These are phyloP conservation scores for Atkinsonella texensis DNA, from an alignment of 2,329 filamentous ascomycete genomes.

Conservation along the genomic window DNA sequence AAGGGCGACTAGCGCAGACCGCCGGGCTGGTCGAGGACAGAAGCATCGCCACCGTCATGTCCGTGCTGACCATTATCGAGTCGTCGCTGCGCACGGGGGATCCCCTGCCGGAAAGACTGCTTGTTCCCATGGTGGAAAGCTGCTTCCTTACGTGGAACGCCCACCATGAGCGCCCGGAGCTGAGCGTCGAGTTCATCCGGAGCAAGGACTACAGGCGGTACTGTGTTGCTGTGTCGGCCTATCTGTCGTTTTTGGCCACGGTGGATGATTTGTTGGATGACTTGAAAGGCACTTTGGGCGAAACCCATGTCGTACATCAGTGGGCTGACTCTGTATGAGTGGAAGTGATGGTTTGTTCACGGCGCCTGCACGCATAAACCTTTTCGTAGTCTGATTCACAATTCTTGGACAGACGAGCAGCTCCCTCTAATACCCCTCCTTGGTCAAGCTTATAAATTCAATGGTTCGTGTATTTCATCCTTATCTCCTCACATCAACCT, in stretches of 20 bases:
- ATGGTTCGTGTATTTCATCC: background rate
- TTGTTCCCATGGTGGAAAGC: conserved; percentile 30
- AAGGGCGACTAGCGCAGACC: conserved; percentile 23
- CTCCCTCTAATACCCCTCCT: too few relatives aligned
- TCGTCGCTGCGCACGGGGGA: conserved; percentile 34
- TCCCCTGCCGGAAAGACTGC: conserved; percentile 34
- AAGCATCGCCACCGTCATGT: conserved; percentile 38
- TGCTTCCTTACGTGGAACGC: conserved; percentile 16
- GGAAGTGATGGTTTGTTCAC: background rate
- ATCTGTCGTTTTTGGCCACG: conserved; percentile 28
- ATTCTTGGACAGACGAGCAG: too few relatives aligned
- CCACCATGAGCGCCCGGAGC: conserved; percentile 12
- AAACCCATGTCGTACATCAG: conserved; percentile 23
- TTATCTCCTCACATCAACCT: background rate
- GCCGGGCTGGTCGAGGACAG: conserved; percentile 30
- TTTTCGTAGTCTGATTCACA: too few relatives aligned
- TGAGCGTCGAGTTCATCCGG: conserved; percentile 22
- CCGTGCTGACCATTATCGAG: conserved; percentile 32
- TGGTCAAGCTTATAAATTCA: too few relatives aligned
- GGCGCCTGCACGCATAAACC: background rate
- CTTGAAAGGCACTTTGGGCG: conserved; percentile 31
- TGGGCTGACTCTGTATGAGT: conserved; percentile 9
- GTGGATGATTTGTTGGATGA: conserved; percentile 33
- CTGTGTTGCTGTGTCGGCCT: conserved; percentile 32
- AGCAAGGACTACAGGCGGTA: conserved; percentile 32